Evolutionary conservation across 2,329 filamentous ascomycete species (phyloP).

Genomic region (Colletotrichum scovillei): DNA sequence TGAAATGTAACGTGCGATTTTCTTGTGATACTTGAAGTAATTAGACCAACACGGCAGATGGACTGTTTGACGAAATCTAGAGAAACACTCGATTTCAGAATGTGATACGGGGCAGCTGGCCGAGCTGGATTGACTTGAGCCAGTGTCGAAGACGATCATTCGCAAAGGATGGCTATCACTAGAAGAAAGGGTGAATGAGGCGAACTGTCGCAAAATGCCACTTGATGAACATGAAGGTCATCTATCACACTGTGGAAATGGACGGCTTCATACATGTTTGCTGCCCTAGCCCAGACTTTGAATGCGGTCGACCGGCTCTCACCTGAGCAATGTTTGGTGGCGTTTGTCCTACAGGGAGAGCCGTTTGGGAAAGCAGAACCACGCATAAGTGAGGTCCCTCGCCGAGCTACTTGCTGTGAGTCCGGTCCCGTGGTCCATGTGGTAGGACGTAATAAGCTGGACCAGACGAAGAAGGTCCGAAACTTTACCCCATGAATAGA

Average conservation of each 20-base stretch:
- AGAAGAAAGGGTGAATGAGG: not conserved
- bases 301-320: not conserved
- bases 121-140: not conserved
- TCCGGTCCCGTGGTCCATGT: not conserved
- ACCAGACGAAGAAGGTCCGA: not conserved
- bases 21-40: too few species aligned
- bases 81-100: not conserved
- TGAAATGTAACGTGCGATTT: not conserved
- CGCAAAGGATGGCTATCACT: not conserved
- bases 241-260: not conserved
- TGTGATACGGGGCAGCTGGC: not conserved
- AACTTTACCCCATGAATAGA: not conserved
- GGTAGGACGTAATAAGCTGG: not conserved
- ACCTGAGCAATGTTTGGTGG: not conserved
- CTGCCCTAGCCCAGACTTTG: not conserved
- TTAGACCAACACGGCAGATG: not conserved
- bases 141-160: not conserved
- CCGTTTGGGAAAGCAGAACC: not conserved
- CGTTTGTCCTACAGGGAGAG: not conserved
- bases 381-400: not conserved
- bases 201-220: not conserved
- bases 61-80: not conserved
- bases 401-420: not conserved
- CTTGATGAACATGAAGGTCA: not conserved
- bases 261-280: not conserved